Conservation (phyloP, 768 basidiomycete species). For the Amyloporia xantha region DNA sequence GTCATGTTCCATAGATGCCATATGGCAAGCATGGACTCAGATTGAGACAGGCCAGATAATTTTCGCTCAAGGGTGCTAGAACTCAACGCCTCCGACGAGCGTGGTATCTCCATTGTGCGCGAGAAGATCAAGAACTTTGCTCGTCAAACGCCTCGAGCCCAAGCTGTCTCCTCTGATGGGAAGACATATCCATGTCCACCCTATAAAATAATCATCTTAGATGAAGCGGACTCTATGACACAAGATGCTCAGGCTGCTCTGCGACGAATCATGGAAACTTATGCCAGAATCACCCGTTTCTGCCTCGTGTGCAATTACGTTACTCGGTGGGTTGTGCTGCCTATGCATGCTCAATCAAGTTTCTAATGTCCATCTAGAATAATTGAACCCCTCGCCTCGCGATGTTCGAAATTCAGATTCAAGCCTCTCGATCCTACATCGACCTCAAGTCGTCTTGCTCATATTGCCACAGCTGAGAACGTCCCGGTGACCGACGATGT, state of each 20-base stretch:
- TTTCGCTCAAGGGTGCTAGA: conserved; percentile 91
- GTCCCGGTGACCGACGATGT: conserved; percentile 53
- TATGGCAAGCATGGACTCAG: background rate
- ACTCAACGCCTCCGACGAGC: conserved; percentile 97
- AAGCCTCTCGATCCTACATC: conserved; percentile 81
- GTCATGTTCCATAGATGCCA: background rate
- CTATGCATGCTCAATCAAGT: background rate
- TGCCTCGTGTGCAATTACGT: conserved; percentile 99
- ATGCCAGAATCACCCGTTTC: conserved; percentile 93
- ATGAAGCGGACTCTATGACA: conserved; percentile 99
- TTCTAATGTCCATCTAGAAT: conserved; percentile 49
- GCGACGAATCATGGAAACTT: conserved; percentile 99
- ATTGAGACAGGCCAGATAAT: conserved; percentile 71
- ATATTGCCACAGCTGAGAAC: conserved; percentile 75
- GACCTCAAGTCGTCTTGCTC: conserved; percentile 63
- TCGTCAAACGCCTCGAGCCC: conserved; percentile 82
- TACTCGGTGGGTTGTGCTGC: conserved; percentile 60
- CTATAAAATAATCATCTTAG: conserved; percentile 97
- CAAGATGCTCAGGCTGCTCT: conserved; percentile 98
- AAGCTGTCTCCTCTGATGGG: conserved; percentile 61
- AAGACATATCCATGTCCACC: conserved; percentile 93
- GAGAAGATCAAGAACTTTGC: conserved; percentile 99
- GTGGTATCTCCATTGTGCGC: conserved; percentile 93
- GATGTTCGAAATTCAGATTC: conserved; percentile 98
- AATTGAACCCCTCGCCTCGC: conserved; percentile 96